A percentile compares a stretch with the other conserved stretches of the same genome.
Conservation (phyloP, 164 flowering plant genomes). For the Amborella trichopoda region DNA sequence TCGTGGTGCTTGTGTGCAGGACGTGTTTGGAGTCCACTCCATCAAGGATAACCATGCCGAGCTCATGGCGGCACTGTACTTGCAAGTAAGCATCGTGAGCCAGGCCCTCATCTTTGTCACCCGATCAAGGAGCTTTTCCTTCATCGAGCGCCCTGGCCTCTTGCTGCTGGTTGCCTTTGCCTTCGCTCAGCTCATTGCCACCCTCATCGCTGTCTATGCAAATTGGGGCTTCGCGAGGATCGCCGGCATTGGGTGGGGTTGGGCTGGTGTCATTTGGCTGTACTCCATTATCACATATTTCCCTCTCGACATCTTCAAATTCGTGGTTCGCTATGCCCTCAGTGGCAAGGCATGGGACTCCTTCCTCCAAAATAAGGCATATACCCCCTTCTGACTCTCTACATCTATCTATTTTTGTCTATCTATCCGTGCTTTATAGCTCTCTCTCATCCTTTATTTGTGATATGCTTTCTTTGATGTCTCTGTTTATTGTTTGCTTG, state of each 20-base stretch:
- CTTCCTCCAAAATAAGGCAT: slow-evolving; percentile 72
- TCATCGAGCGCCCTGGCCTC: slow-evolving; percentile 65
- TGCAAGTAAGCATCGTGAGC: slow-evolving; percentile 90
- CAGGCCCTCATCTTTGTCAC: slow-evolving; percentile 90
- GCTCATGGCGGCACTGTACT: slow-evolving; percentile 77
- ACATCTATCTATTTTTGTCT: background rate
- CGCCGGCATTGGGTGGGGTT: slow-evolving; percentile 91
- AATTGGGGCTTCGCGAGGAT: slow-evolving; percentile 72
- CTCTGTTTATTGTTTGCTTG: background rate
- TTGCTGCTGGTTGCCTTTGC: slow-evolving; percentile 55
- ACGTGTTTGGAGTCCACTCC: background rate
- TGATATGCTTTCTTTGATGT: background rate
- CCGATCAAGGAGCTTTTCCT: slow-evolving; percentile 79
- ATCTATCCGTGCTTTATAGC: background rate
- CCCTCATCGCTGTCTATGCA: slow-evolving; percentile 78
- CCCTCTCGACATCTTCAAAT: slow-evolving; percentile 72
- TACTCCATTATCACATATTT: slow-evolving; percentile 60
- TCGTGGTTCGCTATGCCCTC: slow-evolving; percentile 53
- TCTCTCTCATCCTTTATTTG: background rate
- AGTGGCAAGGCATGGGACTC: slow-evolving; percentile 93
- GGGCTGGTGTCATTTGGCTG: slow-evolving; percentile 93
- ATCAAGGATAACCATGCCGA: background rate
- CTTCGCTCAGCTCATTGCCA: slow-evolving; percentile 85
- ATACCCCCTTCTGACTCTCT: background rate
- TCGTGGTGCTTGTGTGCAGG: background rate